These are phyloP conservation scores for Colletotrichum tropicale DNA, from an alignment of 2,329 filamentous ascomycete species.

Conservation along the genomic window DNA sequence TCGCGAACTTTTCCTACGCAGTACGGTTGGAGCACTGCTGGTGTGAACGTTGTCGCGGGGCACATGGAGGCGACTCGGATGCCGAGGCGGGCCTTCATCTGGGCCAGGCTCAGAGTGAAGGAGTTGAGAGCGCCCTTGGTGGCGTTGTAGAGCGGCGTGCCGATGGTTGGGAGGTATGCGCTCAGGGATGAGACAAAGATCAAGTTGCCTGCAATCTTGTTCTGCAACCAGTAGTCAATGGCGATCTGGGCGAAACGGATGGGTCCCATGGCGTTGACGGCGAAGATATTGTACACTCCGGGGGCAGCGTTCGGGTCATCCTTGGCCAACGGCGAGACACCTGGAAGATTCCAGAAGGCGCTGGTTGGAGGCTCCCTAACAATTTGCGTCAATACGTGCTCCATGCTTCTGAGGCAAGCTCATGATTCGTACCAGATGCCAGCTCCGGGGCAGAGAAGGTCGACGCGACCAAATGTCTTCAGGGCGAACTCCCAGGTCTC, in stretches of 20 bases:
- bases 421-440: conserved; percentile 19
- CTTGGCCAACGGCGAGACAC: conserved; percentile 21
- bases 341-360: conserved; percentile 30
- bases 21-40: neutral
- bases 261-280: conserved; percentile 29
- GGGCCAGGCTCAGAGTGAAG: conserved; percentile 20
- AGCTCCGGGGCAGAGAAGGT: conserved; percentile 23
- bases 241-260: conserved; percentile 31
- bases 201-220: conserved; percentile 39
- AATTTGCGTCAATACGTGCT: neutral
- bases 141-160: conserved; percentile 32
- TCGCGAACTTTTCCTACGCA: neutral
- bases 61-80: conserved; percentile 23
- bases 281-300: conserved; percentile 28
- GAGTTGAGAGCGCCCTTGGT: conserved; percentile 28
- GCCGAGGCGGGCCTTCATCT: conserved; percentile 7
- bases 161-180: conserved; percentile 29
- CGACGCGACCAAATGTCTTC: conserved; percentile 11
- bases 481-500: conserved; percentile 23
- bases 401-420: rapidly evolving
- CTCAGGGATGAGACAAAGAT: conserved; percentile 30
- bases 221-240: conserved; percentile 31
- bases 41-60: conserved; percentile 16
- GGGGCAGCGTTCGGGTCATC: conserved; percentile 22
- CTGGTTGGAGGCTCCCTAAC: conserved; percentile 25